Evolutionary conservation across 306 rosid genomes (phyloP).

Genomic region (Rosa chinensis): DNA sequence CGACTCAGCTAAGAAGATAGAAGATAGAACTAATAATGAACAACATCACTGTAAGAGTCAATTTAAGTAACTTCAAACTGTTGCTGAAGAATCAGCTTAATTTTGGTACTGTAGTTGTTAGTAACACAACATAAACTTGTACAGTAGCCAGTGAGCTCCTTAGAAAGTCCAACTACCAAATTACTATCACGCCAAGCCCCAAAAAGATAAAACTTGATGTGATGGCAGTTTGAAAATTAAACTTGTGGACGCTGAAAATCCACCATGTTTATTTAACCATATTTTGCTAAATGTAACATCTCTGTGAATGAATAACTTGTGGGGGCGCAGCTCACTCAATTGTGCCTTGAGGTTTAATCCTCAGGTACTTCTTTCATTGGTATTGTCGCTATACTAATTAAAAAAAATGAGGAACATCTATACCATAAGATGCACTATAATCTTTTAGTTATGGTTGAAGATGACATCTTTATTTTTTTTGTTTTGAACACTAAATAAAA

Average conservation of each 20-base stretch:
- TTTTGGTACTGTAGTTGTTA: neutral
- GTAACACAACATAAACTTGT: neutral
- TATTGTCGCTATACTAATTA: neutral
- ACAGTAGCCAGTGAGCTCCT: neutral
- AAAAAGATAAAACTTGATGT: neutral
- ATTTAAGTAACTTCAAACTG: neutral
- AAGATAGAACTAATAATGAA: neutral
- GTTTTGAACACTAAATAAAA: neutral
- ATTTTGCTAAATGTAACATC: neutral
- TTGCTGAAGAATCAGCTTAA: neutral
- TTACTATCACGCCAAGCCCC: neutral
- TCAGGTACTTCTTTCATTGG: neutral
- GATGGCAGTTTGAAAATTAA: neutral
- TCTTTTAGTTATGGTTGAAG: neutral
- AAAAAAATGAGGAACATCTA: too few relatives aligned
- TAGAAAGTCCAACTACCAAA: neutral
- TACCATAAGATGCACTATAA: neutral
- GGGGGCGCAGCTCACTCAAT: neutral
- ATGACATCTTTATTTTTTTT: neutral
- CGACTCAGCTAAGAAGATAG: neutral
- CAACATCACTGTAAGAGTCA: neutral
- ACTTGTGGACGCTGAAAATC: neutral
- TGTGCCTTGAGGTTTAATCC: neutral
- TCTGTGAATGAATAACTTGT: neutral
- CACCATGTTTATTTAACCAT: neutral